Evolutionary conservation across 75 land plant species (phyloP), one percentile per base, ranked within the genome.

Genomic region (Gnetum montanum): DNA sequence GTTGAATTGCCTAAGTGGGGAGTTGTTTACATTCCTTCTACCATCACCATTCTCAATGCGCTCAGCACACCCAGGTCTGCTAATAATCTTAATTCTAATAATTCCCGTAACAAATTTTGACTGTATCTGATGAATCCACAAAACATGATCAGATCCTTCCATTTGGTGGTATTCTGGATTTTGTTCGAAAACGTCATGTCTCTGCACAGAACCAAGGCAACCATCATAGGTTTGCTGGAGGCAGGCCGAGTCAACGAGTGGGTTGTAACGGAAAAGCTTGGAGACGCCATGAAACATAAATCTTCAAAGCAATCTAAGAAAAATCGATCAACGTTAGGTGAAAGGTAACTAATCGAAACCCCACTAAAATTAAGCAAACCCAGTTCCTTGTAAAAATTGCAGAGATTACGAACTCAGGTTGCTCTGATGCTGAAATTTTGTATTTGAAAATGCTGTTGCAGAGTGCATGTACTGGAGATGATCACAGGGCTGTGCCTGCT

Each of bases 161-260:
- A 88, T 51, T 62, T 92, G 45, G 44, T 88, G 19, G 86, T 88
- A 20, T 92, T 92, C 69, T 92, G 97, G 97, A 88, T 92, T 59
- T 83, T 92, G 31, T 92, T 92, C 33, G 97, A 92, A 63, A 92
- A 92, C 43, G 97, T 92, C 29, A 92, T 92, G 97, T 78, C 97
- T 0, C 48, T 92, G 57, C 97, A 92, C 54, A 59, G 94, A 22
- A 88, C 97, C 16, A 92, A 84, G 49, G 97, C 95, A 2, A 92
- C 97, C 8, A 61, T 92, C 30, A 76, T 86, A 15, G 97, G 97
- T 6, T 59, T 92, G 33, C 55, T 92, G 1, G 97, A 92, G 53
- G 71, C 70, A 13, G 81, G 80, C 1, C 64, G 89, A 25, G 97
- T 88, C 25, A 92, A 88, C 25, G 97, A 92, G 66, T 92, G 97